phyloP scores from a whole-genome alignment of 768 basidiomycete genomes.

The Boletus vinaceobasis region DNA sequence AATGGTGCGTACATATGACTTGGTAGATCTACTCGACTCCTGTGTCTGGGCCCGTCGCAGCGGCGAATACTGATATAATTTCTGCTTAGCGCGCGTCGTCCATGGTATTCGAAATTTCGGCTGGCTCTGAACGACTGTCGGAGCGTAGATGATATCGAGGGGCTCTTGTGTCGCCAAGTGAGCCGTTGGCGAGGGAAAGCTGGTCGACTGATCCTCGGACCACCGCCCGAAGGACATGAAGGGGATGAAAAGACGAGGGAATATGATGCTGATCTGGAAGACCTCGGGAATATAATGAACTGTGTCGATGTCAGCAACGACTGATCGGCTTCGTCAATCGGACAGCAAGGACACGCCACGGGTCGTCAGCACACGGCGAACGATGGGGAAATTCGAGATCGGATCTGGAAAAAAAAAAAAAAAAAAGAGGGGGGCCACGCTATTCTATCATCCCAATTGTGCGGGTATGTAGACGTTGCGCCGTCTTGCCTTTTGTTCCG shows the following conservation, averaged over 20 bases:
- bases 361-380: not conserved
- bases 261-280: not conserved
- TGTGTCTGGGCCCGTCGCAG: not conserved
- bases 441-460: not conserved
- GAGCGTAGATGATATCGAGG: slow-evolving; percentile 46
- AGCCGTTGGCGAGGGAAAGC: slow-evolving; percentile 49
- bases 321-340: not conserved
- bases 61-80: not conserved
- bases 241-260: slow-evolving; percentile 1
- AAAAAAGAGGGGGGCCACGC: no score
- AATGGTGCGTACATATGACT: slow-evolving; percentile 48
- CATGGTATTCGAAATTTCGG: slow-evolving; percentile 59
- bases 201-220: not conserved
- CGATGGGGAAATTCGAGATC: not conserved
- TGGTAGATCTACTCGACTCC: not conserved
- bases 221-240: not conserved
- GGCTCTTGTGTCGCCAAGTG: slow-evolving; percentile 41
- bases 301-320: not conserved
- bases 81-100: slow-evolving; percentile 37
- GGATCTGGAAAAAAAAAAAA: not conserved
- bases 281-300: slow-evolving; percentile 1
- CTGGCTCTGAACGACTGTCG: slow-evolving; percentile 40
- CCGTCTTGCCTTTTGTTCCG: not conserved
- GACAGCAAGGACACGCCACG: not conserved
- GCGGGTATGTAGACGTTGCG: not conserved